Conservation (phyloP, 331 rosid genomes). For the Prunus yedoensis region DNA sequence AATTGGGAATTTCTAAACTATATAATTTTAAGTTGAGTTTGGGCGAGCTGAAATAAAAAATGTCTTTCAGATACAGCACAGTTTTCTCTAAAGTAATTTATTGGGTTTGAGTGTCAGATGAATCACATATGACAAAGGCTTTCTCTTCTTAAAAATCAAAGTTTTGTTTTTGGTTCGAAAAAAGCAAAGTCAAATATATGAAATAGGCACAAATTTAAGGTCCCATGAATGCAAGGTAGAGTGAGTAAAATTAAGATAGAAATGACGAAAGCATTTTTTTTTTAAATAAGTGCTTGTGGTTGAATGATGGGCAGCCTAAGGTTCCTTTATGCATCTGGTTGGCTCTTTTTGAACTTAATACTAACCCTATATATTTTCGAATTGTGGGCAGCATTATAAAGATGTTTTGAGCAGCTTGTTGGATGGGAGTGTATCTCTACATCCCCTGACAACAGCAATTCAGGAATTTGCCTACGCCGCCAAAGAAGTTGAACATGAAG, state of each 20-base stretch:
- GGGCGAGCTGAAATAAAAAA: not conserved
- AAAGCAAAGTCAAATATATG: too few species aligned
- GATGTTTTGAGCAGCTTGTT: conserved; percentile 49
- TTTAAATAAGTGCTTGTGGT: not conserved
- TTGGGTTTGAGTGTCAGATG: not conserved
- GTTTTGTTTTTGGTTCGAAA: too few species aligned
- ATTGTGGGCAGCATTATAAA: conserved; percentile 47
- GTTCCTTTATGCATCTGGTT: not conserved
- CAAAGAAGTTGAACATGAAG: conserved; percentile 56
- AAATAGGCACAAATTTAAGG: not conserved
- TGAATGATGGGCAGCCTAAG: not conserved
- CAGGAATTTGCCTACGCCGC: conserved; percentile 70
- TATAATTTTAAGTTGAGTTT: not conserved
- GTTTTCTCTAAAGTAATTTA: not conserved
- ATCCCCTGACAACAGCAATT: conserved; percentile 54
- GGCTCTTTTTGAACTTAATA: not conserved
- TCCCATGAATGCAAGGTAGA: not conserved
- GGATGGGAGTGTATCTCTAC: conserved; percentile 46
- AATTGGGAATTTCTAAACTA: not conserved
- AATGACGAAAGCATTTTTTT: not conserved
- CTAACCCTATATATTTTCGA: conserved; percentile 18
- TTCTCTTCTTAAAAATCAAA: too few species aligned
- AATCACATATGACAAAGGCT: not conserved
- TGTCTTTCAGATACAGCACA: not conserved
- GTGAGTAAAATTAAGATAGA: not conserved